phyloP scores from a whole-genome alignment of 257 asterid species.

The Solanum gandarillasii region DNA sequence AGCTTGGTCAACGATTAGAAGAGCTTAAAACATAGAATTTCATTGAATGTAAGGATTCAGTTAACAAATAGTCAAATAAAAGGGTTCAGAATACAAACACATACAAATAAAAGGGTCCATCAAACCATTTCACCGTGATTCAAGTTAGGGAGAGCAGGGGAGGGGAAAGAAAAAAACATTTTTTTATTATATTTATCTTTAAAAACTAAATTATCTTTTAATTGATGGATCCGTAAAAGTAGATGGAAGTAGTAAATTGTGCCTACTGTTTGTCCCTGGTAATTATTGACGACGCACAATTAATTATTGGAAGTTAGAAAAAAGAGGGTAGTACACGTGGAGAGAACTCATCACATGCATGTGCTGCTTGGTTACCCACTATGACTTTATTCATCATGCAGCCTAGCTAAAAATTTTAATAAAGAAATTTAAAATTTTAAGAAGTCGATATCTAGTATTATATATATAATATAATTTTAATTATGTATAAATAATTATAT shows the following conservation, averaged over 20 bases:
- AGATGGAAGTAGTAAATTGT: not conserved
- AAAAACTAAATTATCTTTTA: no score
- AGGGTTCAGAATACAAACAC: fast-evolving
- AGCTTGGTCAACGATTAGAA: fast-evolving
- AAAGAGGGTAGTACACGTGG: not conserved
- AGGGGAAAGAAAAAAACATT: not conserved
- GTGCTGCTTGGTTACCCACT: not conserved
- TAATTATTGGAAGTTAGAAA: not conserved
- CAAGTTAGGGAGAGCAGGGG: no score
- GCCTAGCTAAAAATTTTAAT: fast-evolving
- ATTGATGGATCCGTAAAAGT: not conserved
- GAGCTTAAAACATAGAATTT: no score
- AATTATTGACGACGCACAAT: not conserved
- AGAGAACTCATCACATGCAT: not conserved
- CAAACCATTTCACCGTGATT: no score
- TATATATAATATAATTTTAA: no score
- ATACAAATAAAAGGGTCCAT: no score
- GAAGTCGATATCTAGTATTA: no score
- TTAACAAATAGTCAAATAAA: no score
- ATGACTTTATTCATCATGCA: not conserved
- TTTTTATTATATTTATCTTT: no score
- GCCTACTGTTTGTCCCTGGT: not conserved
- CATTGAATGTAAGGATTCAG: no score
- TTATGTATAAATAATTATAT: no score
- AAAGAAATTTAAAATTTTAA: no score